These are phyloP conservation scores for Thelonectria rubi DNA, from an alignment of 2,329 filamentous ascomycete genomes.

Conservation along the genomic window DNA sequence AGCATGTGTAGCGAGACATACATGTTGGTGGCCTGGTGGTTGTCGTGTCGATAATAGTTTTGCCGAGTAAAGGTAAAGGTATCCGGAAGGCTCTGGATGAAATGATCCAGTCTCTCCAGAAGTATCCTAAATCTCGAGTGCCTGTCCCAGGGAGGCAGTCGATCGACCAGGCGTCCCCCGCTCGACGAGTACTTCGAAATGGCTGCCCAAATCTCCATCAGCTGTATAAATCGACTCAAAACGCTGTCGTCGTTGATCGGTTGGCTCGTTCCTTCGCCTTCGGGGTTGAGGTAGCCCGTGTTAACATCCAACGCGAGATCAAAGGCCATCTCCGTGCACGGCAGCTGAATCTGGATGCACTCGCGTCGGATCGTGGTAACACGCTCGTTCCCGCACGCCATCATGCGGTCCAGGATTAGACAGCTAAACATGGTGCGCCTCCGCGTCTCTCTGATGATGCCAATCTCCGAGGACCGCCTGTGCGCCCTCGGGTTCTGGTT, in stretches of 20 bases:
- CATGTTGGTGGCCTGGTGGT: conserved; percentile 67
- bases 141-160: conserved; percentile 67
- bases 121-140: conserved; percentile 64
- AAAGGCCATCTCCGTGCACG: conserved; percentile 73
- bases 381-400: conserved; percentile 71
- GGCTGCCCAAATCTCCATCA: conserved; percentile 69
- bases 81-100: conserved; percentile 57
- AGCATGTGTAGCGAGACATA: conserved; percentile 75
- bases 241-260: conserved; percentile 55
- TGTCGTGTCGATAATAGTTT: conserved; percentile 74
- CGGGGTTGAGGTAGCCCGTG: conserved; percentile 56
- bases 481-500: conserved; percentile 2
- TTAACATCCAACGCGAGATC: conserved; percentile 66
- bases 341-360: conserved; percentile 71
- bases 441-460: conserved; percentile 69
- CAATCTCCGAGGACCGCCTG: conserved; percentile 33
- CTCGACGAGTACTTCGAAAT: conserved; percentile 64
- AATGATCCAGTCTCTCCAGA: conserved; percentile 55
- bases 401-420: conserved; percentile 75
- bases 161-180: conserved; percentile 60
- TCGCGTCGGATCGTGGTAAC: conserved; percentile 66
- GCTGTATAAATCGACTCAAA: conserved; percentile 61
- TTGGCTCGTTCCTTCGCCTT: conserved; percentile 30
- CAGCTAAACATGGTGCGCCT: conserved; percentile 80
- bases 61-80: conserved; percentile 65